Conservation (phyloP, 2,329 filamentous ascomycete species). For the Eutypa lata region DNA sequence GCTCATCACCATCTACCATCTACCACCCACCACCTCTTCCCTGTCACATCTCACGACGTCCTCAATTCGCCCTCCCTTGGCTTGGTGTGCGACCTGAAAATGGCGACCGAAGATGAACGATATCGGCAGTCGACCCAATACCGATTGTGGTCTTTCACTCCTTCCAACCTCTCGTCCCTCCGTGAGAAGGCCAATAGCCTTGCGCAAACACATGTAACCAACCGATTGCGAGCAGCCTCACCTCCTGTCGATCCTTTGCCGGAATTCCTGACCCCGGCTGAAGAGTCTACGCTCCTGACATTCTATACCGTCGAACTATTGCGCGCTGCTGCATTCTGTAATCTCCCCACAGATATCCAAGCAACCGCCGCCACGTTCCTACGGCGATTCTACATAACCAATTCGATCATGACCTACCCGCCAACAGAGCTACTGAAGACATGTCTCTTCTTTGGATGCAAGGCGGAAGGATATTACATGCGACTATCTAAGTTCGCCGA, state of each 20-base stretch:
- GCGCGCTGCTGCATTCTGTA: conserved; percentile 52
- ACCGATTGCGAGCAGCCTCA: conserved; percentile 52
- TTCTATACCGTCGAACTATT: conserved; percentile 67
- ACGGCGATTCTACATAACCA: conserved; percentile 91
- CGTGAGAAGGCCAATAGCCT: conserved; percentile 76
- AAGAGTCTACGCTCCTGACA: conserved; percentile 78
- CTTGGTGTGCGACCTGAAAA: conserved; percentile 29
- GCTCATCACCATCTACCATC: no score
- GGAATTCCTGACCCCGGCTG: conserved; percentile 78
- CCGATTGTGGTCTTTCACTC: conserved; percentile 88
- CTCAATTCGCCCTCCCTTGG: no score
- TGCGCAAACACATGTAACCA: conserved; percentile 61
- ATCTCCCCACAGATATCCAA: conserved; percentile 49
- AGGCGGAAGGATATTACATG: conserved; percentile 82
- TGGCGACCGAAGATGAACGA: conserved; percentile 83
- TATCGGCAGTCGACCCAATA: conserved; percentile 91
- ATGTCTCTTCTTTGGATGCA: conserved; percentile 87
- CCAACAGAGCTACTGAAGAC: conserved; percentile 86
- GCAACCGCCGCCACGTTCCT: conserved; percentile 87
- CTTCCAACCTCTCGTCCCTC: conserved; percentile 65
- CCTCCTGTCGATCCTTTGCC: conserved; percentile 51
- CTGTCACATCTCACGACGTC: no score
- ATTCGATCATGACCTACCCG: conserved; percentile 94
- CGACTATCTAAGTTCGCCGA: conserved; percentile 63
- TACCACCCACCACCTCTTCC: no score